Conservation (phyloP, 306 rosid genomes). For the Pyrus betulifolia region DNA sequence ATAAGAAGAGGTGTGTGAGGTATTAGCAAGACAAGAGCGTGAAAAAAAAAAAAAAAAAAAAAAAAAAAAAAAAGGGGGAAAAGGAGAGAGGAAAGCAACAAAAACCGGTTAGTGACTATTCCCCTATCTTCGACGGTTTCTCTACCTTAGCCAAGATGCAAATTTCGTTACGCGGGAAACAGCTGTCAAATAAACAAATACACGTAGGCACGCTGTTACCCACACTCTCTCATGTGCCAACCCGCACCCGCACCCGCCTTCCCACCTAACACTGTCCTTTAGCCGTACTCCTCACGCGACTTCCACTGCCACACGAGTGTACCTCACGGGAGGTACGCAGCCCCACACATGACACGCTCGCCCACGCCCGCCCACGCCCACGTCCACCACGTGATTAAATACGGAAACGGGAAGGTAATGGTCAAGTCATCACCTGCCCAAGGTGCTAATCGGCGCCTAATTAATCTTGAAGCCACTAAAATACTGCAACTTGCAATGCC, state of each 20-base stretch:
- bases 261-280: conserved; percentile 20
- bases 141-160: neutral
- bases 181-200: conserved; percentile 20
- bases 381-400: neutral
- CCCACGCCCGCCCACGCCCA: neutral
- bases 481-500: neutral
- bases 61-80: too few species aligned
- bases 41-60: too few species aligned
- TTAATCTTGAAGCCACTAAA: neutral
- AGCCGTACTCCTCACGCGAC: conserved; percentile 34
- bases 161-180: conserved; percentile 25
- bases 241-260: neutral
- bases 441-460: neutral
- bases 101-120: conserved; percentile 1
- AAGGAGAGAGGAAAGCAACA: conserved; percentile 1
- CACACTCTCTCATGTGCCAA: conserved; percentile 27
- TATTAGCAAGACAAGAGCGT: neutral
- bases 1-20: neutral
- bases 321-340: conserved; percentile 15
- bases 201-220: neutral
- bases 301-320: conserved; percentile 17
- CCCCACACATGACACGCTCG: neutral
- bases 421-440: neutral
- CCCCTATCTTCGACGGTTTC: neutral
- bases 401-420: neutral